Percentiles rank a stretch among this genome's conserved stretches.
Evolutionary conservation across 441 rosid genomes (phyloP).

Genomic region (Erodium chrysanthum): DNA sequence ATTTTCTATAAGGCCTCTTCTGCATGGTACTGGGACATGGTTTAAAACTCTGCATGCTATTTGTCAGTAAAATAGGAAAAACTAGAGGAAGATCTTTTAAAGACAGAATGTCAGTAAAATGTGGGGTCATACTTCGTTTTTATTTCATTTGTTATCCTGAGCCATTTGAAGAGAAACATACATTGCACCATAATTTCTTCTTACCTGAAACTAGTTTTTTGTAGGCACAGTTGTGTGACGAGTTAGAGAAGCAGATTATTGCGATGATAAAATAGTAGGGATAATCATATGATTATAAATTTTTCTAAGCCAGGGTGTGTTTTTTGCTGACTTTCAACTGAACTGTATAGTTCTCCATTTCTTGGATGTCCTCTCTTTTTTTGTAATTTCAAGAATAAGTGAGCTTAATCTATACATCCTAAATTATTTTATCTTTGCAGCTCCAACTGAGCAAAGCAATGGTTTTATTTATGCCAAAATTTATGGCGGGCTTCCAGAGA

Average conservation of each 20-base stretch:
- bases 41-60: background rate
- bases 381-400: constrained; percentile 9
- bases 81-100: background rate
- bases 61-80: background rate
- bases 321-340: background rate
- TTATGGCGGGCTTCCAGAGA: constrained; percentile 91
- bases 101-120: background rate
- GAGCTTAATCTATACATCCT: constrained; percentile 12
- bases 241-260: background rate
- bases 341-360: constrained; percentile 6
- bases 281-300: background rate
- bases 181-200: background rate
- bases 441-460: constrained; percentile 44
- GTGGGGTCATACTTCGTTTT: background rate
- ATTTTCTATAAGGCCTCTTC: too few relatives aligned
- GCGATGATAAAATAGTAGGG: background rate
- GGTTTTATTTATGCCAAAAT: constrained; percentile 83
- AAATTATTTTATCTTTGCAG: constrained; percentile 33
- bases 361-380: constrained; percentile 4
- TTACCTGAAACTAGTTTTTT: background rate
- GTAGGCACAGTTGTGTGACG: constrained; percentile 1
- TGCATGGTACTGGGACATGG: too few relatives aligned
- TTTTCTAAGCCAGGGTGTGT: background rate
- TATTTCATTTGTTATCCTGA: background rate
- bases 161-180: background rate